Conservation (phyloP, 345 rosid species). For the Passiflora organensis region DNA sequence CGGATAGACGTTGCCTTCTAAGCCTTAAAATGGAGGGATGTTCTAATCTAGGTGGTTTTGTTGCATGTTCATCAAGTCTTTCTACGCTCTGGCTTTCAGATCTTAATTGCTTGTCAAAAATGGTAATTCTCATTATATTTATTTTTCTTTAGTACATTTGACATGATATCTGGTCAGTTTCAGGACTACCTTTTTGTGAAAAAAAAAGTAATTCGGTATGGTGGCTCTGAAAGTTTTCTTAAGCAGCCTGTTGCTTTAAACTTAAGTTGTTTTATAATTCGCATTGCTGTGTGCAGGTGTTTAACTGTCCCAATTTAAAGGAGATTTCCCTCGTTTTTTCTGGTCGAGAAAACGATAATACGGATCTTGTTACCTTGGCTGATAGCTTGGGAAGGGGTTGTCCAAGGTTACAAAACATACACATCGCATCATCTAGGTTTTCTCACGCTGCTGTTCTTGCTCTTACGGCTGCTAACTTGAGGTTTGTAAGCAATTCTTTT, state of each 20-base stretch:
- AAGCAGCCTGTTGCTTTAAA: no score
- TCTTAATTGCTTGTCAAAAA: constrained; percentile 68
- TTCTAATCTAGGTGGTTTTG: constrained; percentile 73
- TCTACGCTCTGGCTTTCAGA: constrained; percentile 85
- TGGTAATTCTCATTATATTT: constrained; percentile 36
- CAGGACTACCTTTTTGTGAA: neutral
- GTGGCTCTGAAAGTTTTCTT: no score
- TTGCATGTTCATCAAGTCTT: constrained; percentile 75
- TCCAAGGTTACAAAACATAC: constrained; percentile 68
- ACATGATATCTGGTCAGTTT: neutral
- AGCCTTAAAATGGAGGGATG: constrained; percentile 95
- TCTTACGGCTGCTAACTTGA: constrained; percentile 73
- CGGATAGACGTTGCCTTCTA: constrained; percentile 73
- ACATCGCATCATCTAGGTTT: constrained; percentile 74
- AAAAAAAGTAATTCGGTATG: no score
- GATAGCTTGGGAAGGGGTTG: constrained; percentile 77
- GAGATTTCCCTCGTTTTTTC: constrained; percentile 88
- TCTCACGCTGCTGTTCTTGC: constrained; percentile 81
- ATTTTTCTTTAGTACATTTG: neutral
- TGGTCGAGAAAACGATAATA: constrained; percentile 64
- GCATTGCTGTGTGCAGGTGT: constrained; percentile 34
- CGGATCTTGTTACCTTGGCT: constrained; percentile 63
- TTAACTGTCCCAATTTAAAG: constrained; percentile 74
- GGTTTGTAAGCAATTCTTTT: constrained; percentile 45
- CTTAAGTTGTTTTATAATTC: no score